A percentile compares a stretch with the other conserved stretches of the same genome.
phyloP scores from a whole-genome alignment of 495 filamentous ascomycete species.

The Penicillium herquei region DNA sequence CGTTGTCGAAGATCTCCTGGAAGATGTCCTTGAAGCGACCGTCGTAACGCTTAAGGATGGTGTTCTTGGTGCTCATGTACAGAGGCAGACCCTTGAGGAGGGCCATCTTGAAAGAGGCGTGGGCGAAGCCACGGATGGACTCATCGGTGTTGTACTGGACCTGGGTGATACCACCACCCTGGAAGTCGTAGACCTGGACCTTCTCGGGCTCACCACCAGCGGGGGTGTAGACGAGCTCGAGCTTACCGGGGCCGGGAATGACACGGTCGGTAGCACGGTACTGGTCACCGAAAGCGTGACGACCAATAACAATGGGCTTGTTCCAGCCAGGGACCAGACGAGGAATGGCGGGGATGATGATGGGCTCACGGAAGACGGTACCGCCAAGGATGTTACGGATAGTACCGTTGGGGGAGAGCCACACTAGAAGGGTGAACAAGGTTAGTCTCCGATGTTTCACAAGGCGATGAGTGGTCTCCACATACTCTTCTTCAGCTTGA shows the following conservation, averaged over 20 bases:
- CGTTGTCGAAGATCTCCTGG: slow-evolving; percentile 87
- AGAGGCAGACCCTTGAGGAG: slow-evolving; percentile 81
- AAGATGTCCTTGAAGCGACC: slow-evolving; percentile 99
- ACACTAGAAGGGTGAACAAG: slow-evolving; percentile 59
- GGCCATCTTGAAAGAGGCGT: slow-evolving; percentile 93
- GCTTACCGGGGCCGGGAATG: slow-evolving; percentile 73
- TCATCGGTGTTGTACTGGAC: slow-evolving; percentile 98
- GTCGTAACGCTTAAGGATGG: slow-evolving; percentile 98
- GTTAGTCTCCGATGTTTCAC: slow-evolving; percentile 17
- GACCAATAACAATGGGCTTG: slow-evolving; percentile 96
- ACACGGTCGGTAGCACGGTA: slow-evolving; percentile 93
- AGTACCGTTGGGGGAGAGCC: slow-evolving; percentile 96
- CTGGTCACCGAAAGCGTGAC: slow-evolving; percentile 98
- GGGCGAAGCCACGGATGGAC: slow-evolving; percentile 90
- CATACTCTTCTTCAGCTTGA: slow-evolving; percentile 95
- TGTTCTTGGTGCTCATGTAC: slow-evolving; percentile 99
- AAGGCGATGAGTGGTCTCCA: background rate
- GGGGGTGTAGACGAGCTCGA: slow-evolving; percentile 93
- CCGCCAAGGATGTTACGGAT: slow-evolving; percentile 94
- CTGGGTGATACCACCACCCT: slow-evolving; percentile 83
- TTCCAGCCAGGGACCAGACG: slow-evolving; percentile 95
- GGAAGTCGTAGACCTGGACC: slow-evolving; percentile 89
- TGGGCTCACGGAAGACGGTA: slow-evolving; percentile 97
- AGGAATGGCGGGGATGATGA: slow-evolving; percentile 89
- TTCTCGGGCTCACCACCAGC: slow-evolving; percentile 75